These are phyloP conservation scores for Aureobasidium sp. DNA, from an alignment of 2,329 filamentous ascomycete species.

Conservation along the genomic window DNA sequence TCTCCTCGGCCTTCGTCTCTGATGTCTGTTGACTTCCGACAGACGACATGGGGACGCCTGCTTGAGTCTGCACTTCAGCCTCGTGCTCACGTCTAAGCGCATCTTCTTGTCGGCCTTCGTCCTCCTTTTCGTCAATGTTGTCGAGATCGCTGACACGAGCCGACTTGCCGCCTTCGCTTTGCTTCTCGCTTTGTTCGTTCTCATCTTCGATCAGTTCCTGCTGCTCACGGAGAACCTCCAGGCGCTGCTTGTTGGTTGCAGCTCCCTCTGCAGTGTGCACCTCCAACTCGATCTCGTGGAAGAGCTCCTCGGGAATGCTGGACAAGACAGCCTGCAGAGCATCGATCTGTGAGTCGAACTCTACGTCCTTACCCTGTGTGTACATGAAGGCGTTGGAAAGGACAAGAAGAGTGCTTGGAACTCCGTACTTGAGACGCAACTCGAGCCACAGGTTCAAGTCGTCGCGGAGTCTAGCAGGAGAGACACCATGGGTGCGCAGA, in stretches of 20 bases:
- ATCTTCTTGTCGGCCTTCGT: slow-evolving; percentile 31
- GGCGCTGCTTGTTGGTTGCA: slow-evolving; percentile 96
- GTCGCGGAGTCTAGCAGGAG: slow-evolving; percentile 75
- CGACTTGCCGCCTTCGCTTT: slow-evolving; percentile 55
- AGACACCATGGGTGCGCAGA: slow-evolving; percentile 85
- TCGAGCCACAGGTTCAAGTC: slow-evolving; percentile 93
- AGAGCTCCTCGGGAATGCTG: slow-evolving; percentile 92
- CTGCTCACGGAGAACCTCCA: slow-evolving; percentile 97
- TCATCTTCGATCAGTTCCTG: slow-evolving; percentile 97
- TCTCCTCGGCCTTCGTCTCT: background rate
- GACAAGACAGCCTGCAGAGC: slow-evolving; percentile 86
- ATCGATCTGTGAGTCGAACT: slow-evolving; percentile 84
- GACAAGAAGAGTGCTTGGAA: slow-evolving; percentile 92
- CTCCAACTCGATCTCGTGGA: slow-evolving; percentile 98
- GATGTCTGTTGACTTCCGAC: background rate
- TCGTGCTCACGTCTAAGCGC: slow-evolving; percentile 21
- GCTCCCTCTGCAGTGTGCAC: slow-evolving; percentile 94
- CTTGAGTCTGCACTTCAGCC: slow-evolving; percentile 16
- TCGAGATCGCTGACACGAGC: slow-evolving; percentile 60
- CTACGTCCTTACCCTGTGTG: slow-evolving; percentile 71
- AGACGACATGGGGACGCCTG: background rate
- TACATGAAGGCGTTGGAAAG: slow-evolving; percentile 98
- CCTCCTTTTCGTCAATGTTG: slow-evolving; percentile 91
- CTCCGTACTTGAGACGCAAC: slow-evolving; percentile 81
- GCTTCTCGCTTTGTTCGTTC: slow-evolving; percentile 80